Conservation (phyloP, 768 basidiomycete species). For the Butyriboletus loyo region DNA sequence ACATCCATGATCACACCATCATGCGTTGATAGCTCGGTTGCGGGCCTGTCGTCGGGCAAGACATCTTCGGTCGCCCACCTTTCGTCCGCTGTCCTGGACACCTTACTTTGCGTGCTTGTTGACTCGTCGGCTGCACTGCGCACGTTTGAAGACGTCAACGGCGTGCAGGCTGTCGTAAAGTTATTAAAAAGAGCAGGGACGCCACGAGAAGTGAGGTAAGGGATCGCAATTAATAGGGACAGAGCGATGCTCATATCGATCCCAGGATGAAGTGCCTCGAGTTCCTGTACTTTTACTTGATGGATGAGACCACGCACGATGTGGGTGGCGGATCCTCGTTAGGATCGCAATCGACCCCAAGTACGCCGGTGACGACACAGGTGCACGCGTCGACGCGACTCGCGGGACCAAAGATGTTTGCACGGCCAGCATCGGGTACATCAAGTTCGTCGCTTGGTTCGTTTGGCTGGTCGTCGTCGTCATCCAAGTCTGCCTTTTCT, state of each 20-base stretch:
- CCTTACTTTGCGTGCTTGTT: conserved; percentile 83
- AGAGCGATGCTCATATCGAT: conserved; percentile 1
- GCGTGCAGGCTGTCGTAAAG: conserved; percentile 81
- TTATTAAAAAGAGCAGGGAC: conserved; percentile 83
- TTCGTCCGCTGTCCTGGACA: conserved; percentile 78
- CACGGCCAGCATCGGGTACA: conserved; percentile 16
- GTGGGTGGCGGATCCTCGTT: conserved; percentile 2
- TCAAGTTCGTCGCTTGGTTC: conserved; percentile 22
- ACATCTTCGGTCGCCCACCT: conserved; percentile 39
- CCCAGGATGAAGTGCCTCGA: conserved; percentile 93
- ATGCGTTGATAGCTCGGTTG: neutral
- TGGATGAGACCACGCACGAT: conserved; percentile 63
- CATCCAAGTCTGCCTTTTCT: conserved; percentile 40
- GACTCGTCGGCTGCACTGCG: conserved; percentile 76
- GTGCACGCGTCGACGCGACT: conserved; percentile 11
- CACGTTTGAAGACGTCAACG: conserved; percentile 71
- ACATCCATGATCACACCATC: conserved; percentile 35
- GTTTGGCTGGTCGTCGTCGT: conserved; percentile 23
- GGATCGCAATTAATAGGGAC: conserved; percentile 46
- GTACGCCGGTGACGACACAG: conserved; percentile 31
- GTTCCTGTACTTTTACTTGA: conserved; percentile 90
- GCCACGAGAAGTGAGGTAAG: conserved; percentile 83
- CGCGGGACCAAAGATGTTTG: conserved; percentile 26
- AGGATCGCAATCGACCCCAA: conserved; percentile 33
- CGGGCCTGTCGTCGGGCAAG: conserved; percentile 20